Evolutionary conservation across 1,284 basidiomycete genomes (phyloP), one percentile per base, ranked within the genome.

Genomic region (Tilletia caries): DNA sequence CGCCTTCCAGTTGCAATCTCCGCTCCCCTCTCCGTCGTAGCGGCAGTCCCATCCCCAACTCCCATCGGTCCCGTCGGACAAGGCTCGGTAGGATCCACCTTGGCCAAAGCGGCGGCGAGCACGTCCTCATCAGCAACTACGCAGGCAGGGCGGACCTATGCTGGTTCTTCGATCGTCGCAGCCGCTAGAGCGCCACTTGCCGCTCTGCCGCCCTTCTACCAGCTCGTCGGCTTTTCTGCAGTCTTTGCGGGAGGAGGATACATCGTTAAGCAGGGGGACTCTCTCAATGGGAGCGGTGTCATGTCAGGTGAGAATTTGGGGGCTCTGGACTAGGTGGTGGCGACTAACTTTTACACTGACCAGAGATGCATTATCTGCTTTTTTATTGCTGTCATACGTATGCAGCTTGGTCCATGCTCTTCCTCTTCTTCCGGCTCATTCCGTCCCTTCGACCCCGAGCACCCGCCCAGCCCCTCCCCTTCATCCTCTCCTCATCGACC

Each of bases 361-460:
- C n/a, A n/a, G n/a, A n/a, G n/a, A n/a, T n/a, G 37, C 37, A 41
- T 41, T 41, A 41, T n/a, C n/a, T n/a, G n/a, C n/a, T n/a, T n/a
- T n/a, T n/a, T n/a, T n/a, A n/a, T n/a, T n/a, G n/a, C n/a, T n/a
- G n/a, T n/a, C n/a, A n/a, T n/a, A n/a, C n/a, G n/a, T 27, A 13
- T 25, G 23, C 62, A 43, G 64, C 64, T 43, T 65, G 64, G 64
- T 25, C 34, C 23, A 25, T 43, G 23, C 23, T 65, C 25, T 65
- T 43, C 64, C 64, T 65, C 34, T 65, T 65, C 37, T 65, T 65
- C 27, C 34, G 58, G 29, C 58, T 62, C 29, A 34, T 62, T 13
- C 58, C 58, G 20, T 62, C 58, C 6, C 58, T 62, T 12, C 58
- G 58, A 34, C 58, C 58, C 18, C 8, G 32, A 34, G 58, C 58